Percentiles rank a stretch among this genome's conserved stretches.
These are phyloP conservation scores for Penicillium diatomitis DNA, from an alignment of 495 filamentous ascomycete species.

Conservation along the genomic window DNA sequence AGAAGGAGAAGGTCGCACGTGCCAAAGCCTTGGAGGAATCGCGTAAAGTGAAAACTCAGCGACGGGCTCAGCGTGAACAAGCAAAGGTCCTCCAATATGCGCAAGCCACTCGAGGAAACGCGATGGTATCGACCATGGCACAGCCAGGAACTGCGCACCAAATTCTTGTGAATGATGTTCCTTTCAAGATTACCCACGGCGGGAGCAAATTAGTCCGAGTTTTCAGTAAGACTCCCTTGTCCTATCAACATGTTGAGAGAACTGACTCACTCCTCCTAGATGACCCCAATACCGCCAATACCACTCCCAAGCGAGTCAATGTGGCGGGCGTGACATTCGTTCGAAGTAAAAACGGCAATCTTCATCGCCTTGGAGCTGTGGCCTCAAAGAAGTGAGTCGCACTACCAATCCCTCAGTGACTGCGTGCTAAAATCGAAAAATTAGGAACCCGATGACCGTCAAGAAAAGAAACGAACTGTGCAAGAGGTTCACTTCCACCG, in stretches of 20 bases:
- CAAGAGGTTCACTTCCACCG: constrained; percentile 83
- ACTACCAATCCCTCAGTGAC: neutral
- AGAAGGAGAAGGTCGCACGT: constrained; percentile 62
- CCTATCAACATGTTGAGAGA: constrained; percentile 5
- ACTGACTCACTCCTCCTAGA: constrained; percentile 44
- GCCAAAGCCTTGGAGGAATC: constrained; percentile 68
- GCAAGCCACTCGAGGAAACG: constrained; percentile 32
- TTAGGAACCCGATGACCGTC: constrained; percentile 32
- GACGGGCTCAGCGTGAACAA: constrained; percentile 57
- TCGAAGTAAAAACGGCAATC: constrained; percentile 84
- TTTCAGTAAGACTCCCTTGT: constrained; percentile 47
- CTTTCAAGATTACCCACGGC: constrained; percentile 64
- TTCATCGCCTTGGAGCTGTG: constrained; percentile 54
- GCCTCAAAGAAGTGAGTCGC: constrained; percentile 32
- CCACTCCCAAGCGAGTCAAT: constrained; percentile 68
- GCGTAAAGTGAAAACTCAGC: constrained; percentile 47
- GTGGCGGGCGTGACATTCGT: constrained; percentile 81
- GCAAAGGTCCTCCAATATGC: constrained; percentile 39
- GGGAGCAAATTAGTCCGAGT: constrained; percentile 79
- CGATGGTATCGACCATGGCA: constrained; percentile 23
- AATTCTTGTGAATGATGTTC: constrained; percentile 63
- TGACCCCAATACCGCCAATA: constrained; percentile 51
- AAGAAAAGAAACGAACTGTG: constrained; percentile 73
- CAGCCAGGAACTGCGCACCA: constrained; percentile 45
- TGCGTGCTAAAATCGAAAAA: constrained; percentile 20